A percentile compares a stretch with the other conserved stretches of the same genome.
Conservation (phyloP, 1,139 yeast genomes). For the Williopsis jadinii region DNA sequence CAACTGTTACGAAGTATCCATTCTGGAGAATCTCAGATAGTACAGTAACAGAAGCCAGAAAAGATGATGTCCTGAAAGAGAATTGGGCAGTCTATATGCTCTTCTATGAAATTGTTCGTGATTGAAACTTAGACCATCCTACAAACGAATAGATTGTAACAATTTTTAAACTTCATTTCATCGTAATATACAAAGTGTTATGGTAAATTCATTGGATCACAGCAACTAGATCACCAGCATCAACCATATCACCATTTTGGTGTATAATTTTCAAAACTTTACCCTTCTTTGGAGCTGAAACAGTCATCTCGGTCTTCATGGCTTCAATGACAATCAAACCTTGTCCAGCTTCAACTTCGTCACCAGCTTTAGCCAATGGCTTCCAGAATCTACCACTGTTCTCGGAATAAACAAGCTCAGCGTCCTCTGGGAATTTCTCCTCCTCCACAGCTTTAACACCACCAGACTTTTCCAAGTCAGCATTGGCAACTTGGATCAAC, state of each 20-base stretch:
- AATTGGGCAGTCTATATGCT: conserved; percentile 75
- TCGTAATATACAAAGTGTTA: neutral
- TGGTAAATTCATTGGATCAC: conserved; percentile 31
- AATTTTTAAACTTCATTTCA: neutral
- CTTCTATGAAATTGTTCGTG: conserved; percentile 50
- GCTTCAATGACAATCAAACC: conserved; percentile 90
- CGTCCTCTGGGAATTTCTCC: conserved; percentile 61
- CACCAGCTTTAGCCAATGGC: conserved; percentile 77
- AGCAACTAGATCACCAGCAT: conserved; percentile 90
- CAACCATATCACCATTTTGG: conserved; percentile 90
- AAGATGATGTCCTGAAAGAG: conserved; percentile 56
- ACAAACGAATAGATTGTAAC: too few species aligned
- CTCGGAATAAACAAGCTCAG: conserved; percentile 84
- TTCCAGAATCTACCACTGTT: conserved; percentile 98
- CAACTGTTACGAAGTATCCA: conserved; percentile 49
- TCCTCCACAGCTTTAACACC: conserved; percentile 35
- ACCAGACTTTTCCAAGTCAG: conserved; percentile 52
- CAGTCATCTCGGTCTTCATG: conserved; percentile 97
- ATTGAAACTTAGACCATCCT: neutral
- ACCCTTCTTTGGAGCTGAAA: conserved; percentile 65
- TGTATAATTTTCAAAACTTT: conserved; percentile 73
- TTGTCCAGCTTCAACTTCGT: conserved; percentile 63
- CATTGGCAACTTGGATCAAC: conserved; percentile 76
- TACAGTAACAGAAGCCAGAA: conserved; percentile 54
- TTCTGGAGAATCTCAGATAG: conserved; percentile 89